phyloP scores from a whole-genome alignment of 2,329 filamentous ascomycete genomes.

The Penicillium aurantiogriseum region DNA sequence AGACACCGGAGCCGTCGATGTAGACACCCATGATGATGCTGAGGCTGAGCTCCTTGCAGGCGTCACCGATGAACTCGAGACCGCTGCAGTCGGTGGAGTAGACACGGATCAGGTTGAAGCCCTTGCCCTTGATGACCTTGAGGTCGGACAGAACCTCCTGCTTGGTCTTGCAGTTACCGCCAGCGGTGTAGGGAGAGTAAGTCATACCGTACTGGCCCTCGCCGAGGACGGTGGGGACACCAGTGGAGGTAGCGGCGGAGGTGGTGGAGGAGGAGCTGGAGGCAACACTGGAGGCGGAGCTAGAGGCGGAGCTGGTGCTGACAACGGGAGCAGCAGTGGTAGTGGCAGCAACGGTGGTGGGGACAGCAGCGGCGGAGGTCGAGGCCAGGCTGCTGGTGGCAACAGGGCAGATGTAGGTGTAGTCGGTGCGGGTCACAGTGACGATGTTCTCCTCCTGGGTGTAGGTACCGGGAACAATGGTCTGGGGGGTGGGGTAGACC shows the following conservation, averaged over 20 bases:
- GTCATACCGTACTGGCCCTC: conserved; percentile 67
- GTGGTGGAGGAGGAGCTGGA: conserved; percentile 19
- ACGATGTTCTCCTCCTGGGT: conserved; percentile 64
- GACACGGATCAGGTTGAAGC: conserved; percentile 71
- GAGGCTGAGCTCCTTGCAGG: conserved; percentile 64
- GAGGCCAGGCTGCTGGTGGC: conserved; percentile 42
- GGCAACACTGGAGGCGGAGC: conserved; percentile 10
- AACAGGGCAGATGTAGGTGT: conserved; percentile 70
- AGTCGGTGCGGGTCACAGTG: conserved; percentile 67
- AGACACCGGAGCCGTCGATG: conserved; percentile 63
- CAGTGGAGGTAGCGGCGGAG: conserved; percentile 13
- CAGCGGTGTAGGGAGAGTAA: conserved; percentile 70
- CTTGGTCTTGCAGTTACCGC: conserved; percentile 62
- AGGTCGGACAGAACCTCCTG: conserved; percentile 62
- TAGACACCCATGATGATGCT: conserved; percentile 86
- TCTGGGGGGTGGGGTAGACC: conserved; percentile 65
- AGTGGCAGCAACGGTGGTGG: conserved; percentile 23
- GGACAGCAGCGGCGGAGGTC: conserved; percentile 26
- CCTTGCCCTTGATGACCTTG: conserved; percentile 59
- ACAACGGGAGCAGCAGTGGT: conserved; percentile 13
- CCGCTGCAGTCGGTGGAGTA: conserved; percentile 92
- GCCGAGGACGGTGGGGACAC: conserved; percentile 30
- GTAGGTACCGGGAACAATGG: conserved; percentile 69
- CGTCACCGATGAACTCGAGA: conserved; percentile 70
- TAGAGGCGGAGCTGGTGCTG: conserved; percentile 7